Evolutionary conservation across 495 filamentous ascomycete genomes (phyloP).

Genomic region (Patellaria atrata): DNA sequence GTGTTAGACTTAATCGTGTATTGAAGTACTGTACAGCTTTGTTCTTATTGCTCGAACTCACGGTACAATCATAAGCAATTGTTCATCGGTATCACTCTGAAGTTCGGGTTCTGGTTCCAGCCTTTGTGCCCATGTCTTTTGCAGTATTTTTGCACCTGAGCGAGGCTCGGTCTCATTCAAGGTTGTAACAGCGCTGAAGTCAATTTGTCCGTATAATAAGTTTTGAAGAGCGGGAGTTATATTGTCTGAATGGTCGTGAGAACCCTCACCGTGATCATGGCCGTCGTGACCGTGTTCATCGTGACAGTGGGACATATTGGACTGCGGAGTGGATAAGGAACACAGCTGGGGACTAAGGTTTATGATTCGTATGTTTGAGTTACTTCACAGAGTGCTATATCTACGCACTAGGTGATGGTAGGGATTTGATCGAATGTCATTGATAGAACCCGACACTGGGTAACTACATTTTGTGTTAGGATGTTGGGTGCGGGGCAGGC

Average conservation of each 20-base stretch:
- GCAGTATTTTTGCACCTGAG: slow-evolving; percentile 59
- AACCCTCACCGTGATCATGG: slow-evolving; percentile 28
- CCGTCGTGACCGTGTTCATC: slow-evolving; percentile 26
- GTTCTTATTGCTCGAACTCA: slow-evolving; percentile 32
- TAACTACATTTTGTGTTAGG: too few species aligned
- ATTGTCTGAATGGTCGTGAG: slow-evolving; percentile 79
- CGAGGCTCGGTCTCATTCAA: slow-evolving; percentile 61
- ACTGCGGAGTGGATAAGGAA: too few species aligned
- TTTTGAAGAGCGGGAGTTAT: slow-evolving; percentile 77
- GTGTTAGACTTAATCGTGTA: too few species aligned
- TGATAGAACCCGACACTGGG: too few species aligned
- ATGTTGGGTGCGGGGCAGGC: too few species aligned
- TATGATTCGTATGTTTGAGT: too few species aligned
- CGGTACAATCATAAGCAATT: slow-evolving; percentile 86
- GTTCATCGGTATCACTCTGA: slow-evolving; percentile 77
- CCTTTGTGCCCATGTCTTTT: slow-evolving; percentile 81
- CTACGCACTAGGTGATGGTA: too few species aligned
- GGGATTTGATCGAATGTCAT: too few species aligned
- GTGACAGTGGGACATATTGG: slow-evolving; percentile 28
- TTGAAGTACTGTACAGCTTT: not conserved
- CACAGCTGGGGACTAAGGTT: too few species aligned
- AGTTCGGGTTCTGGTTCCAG: slow-evolving; percentile 57
- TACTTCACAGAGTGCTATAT: too few species aligned
- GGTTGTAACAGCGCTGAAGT: slow-evolving; percentile 73
- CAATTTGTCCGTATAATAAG: slow-evolving; percentile 77